phyloP scores from a whole-genome alignment of 169 alveolate species.

The Plasmodium gonderi region DNA sequence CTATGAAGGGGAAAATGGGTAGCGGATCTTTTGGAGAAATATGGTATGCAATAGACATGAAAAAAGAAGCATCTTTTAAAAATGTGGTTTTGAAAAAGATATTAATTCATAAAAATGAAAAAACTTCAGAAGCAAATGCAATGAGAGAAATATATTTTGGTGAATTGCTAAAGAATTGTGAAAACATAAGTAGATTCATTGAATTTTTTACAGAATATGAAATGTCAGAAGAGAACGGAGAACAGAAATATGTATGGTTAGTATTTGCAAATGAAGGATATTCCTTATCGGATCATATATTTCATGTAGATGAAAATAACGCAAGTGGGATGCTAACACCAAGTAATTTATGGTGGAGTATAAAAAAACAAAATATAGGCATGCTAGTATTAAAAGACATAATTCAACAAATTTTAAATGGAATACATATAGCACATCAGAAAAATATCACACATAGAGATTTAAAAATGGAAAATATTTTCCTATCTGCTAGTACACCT shows the following conservation, averaged over 20 bases:
- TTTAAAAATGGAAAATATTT: slow-evolving; percentile 70
- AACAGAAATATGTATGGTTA: slow-evolving; percentile 41
- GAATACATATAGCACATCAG: slow-evolving; percentile 53
- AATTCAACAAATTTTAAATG: slow-evolving; percentile 49
- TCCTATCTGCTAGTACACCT: slow-evolving; percentile 59
- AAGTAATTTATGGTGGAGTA: slow-evolving; percentile 71
- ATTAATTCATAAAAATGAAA: slow-evolving; percentile 27
- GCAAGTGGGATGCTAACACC: slow-evolving; percentile 48
- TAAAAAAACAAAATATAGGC: slow-evolving; percentile 67
- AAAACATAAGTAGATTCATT: slow-evolving; percentile 61
- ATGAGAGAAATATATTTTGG: slow-evolving; percentile 73
- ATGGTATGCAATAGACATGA: slow-evolving; percentile 64
- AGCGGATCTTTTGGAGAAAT: slow-evolving; percentile 60
- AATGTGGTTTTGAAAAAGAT: slow-evolving; percentile 58
- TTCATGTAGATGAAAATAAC: slow-evolving; percentile 17
- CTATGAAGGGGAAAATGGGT: slow-evolving; percentile 45
- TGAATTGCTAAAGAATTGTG: slow-evolving; percentile 32
- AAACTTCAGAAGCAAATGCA: slow-evolving; percentile 43
- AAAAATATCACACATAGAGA: slow-evolving; percentile 63
- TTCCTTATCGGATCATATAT: slow-evolving; percentile 31
- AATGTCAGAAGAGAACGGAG: slow-evolving; percentile 11
- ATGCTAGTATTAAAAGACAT: slow-evolving; percentile 66
- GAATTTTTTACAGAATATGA: slow-evolving; percentile 70
- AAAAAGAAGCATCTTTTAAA: neutral
- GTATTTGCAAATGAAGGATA: slow-evolving; percentile 74